Percentiles rank a stretch among this genome's conserved stretches.
Conservation (phyloP, 352 stramenopile species). For the Phytophthora quininea region DNA sequence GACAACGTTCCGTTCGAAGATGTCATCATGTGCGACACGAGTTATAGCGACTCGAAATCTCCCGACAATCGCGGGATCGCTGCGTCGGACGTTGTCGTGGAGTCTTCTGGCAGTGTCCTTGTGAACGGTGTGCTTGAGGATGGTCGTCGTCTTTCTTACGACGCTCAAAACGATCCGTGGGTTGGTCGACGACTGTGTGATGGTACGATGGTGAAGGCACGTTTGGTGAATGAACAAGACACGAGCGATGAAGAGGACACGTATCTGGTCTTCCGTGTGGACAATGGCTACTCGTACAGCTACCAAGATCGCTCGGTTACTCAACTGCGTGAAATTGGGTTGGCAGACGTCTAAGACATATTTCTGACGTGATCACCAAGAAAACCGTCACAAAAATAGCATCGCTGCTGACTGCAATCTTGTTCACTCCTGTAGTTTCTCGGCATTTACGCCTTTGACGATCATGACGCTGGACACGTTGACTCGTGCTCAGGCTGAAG, state of each 20-base stretch:
- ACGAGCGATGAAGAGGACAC: slow-evolving; percentile 21
- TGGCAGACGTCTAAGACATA: not conserved
- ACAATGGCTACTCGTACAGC: slow-evolving; percentile 66
- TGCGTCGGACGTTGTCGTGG: slow-evolving; percentile 79
- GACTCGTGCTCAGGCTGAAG: slow-evolving; percentile 61
- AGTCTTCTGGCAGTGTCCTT: slow-evolving; percentile 46
- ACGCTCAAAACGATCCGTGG: slow-evolving; percentile 39
- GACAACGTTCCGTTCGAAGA: slow-evolving; percentile 55
- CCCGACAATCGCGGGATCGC: slow-evolving; percentile 83
- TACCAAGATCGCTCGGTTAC: slow-evolving; percentile 49
- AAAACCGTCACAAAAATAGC: slow-evolving; percentile 29
- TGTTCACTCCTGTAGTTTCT: too few relatives aligned
- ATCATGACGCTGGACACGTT: slow-evolving; percentile 73
- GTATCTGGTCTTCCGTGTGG: slow-evolving; percentile 69
- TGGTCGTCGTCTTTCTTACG: slow-evolving; percentile 48
- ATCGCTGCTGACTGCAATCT: too few relatives aligned
- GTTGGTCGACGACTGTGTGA: slow-evolving; percentile 59
- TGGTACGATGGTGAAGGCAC: slow-evolving; percentile 71
- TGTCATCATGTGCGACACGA: slow-evolving; percentile 93
- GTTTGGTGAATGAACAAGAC: slow-evolving; percentile 32
- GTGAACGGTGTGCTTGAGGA: slow-evolving; percentile 69
- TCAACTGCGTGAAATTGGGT: slow-evolving; percentile 39
- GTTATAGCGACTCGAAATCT: slow-evolving; percentile 83
- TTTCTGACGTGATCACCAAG: not conserved
- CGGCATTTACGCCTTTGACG: not conserved